Conservation (phyloP, 768 basidiomycete species). For the Hirschioporus abietinus region DNA sequence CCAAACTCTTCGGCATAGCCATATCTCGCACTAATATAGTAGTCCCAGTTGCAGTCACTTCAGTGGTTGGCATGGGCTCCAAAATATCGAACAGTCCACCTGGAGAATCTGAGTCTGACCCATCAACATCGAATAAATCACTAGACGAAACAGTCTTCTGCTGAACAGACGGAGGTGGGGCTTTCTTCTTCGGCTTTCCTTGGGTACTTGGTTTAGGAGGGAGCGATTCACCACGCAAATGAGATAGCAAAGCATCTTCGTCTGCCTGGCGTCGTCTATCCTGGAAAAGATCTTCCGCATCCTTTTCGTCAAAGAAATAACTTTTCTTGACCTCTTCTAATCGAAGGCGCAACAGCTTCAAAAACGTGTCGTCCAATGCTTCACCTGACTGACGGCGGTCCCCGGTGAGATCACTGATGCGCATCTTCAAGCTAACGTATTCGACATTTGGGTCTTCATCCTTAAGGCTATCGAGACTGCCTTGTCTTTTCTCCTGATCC, state of each 20-base stretch:
- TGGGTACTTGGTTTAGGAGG: slow-evolving; percentile 19
- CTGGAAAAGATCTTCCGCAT: slow-evolving; percentile 55
- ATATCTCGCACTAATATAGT: slow-evolving; percentile 61
- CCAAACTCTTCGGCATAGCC: slow-evolving; percentile 77
- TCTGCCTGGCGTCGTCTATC: slow-evolving; percentile 49
- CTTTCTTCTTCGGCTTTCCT: neutral
- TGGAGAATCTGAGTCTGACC: slow-evolving; percentile 32
- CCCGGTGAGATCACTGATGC: slow-evolving; percentile 42
- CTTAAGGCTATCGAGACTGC: slow-evolving; percentile 26
- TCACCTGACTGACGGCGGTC: slow-evolving; percentile 24
- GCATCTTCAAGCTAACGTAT: slow-evolving; percentile 60
- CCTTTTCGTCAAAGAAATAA: slow-evolving; percentile 67
- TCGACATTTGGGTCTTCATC: slow-evolving; percentile 51
- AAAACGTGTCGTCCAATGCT: slow-evolving; percentile 22
- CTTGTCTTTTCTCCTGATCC: neutral
- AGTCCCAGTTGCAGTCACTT: slow-evolving; percentile 49
- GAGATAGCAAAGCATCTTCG: slow-evolving; percentile 36
- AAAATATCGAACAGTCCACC: slow-evolving; percentile 72
- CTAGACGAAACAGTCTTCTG: neutral
- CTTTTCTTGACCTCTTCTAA: slow-evolving; percentile 44
- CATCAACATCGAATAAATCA: slow-evolving; percentile 52
- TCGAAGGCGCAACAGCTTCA: slow-evolving; percentile 38
- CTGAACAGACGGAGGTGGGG: neutral
- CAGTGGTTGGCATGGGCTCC: slow-evolving; percentile 55
- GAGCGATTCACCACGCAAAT: slow-evolving; percentile 28